phyloP scores from a whole-genome alignment of 2,329 filamentous ascomycete genomes.

The Gliomastix tumulicola region DNA sequence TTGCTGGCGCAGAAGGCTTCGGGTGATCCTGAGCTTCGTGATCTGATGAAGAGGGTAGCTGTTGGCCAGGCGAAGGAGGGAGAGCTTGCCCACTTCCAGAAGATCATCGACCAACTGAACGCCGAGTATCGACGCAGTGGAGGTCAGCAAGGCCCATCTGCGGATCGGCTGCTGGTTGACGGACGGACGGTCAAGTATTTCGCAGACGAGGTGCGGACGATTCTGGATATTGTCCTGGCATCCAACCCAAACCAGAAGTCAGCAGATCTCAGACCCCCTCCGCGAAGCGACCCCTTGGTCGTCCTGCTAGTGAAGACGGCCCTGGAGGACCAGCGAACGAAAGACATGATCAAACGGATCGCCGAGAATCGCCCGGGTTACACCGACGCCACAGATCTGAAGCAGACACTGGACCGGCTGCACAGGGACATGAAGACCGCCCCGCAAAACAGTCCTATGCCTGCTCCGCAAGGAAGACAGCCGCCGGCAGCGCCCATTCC shows the following conservation, averaged over 20 bases:
- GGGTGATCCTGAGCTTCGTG: slow-evolving; percentile 63
- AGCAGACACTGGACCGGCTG: slow-evolving; percentile 42
- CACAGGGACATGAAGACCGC: slow-evolving; percentile 32
- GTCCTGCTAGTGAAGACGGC: slow-evolving; percentile 51
- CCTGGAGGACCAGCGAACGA: slow-evolving; percentile 41
- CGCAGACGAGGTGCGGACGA: slow-evolving; percentile 50
- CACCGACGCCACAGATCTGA: slow-evolving; percentile 47
- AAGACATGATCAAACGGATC: slow-evolving; percentile 46
- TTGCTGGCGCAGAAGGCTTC: slow-evolving; percentile 70
- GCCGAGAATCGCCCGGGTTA: slow-evolving; percentile 42
- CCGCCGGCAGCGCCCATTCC: neutral
- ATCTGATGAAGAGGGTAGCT: slow-evolving; percentile 78
- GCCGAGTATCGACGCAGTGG: slow-evolving; percentile 46
- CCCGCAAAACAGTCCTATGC: neutral
- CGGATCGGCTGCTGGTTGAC: slow-evolving; percentile 48
- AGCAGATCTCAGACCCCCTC: slow-evolving; percentile 42
- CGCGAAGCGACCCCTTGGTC: slow-evolving; percentile 47
- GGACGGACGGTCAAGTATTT: slow-evolving; percentile 52
- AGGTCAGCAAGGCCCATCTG: slow-evolving; percentile 42
- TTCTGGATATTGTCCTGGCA: slow-evolving; percentile 50
- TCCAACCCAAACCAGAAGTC: slow-evolving; percentile 52
- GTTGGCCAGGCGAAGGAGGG: slow-evolving; percentile 64
- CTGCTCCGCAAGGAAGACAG: neutral
- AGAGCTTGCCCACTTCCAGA: slow-evolving; percentile 70
- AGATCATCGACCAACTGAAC: slow-evolving; percentile 74